phyloP scores from a whole-genome alignment of 2,329 filamentous ascomycete genomes.

The Tolypocladium amazonense region DNA sequence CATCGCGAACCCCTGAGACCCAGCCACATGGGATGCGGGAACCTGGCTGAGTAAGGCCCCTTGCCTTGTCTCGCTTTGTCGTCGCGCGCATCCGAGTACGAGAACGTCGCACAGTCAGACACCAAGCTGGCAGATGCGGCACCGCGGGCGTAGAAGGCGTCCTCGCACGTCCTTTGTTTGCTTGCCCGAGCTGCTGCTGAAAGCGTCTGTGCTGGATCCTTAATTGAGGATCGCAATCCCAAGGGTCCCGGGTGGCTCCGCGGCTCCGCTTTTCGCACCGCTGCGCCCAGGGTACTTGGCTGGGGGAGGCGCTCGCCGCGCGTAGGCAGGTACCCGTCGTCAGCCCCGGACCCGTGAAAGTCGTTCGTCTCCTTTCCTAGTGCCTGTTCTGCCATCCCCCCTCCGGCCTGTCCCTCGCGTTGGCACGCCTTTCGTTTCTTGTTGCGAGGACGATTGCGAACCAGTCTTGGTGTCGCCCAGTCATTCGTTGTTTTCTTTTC shows the following conservation, averaged over 20 bases:
- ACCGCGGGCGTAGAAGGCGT: too few relatives aligned
- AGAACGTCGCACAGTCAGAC: too few relatives aligned
- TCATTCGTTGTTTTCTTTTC: background rate
- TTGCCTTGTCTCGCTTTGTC: too few relatives aligned
- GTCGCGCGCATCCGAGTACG: too few relatives aligned
- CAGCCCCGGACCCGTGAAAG: background rate
- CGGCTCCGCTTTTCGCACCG: background rate
- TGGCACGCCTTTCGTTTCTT: background rate
- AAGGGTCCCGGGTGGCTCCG: background rate
- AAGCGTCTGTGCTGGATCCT: background rate
- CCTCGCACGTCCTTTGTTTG: too few relatives aligned
- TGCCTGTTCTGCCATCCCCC: background rate
- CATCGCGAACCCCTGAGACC: background rate
- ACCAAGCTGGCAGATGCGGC: too few relatives aligned
- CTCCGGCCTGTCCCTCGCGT: background rate
- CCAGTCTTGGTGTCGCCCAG: background rate
- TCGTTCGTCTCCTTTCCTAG: background rate
- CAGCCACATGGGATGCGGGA: background rate
- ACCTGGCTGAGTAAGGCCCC: too few relatives aligned
- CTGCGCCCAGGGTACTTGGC: background rate
- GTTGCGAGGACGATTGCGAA: background rate
- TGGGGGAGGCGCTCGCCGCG: background rate
- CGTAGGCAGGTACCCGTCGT: background rate
- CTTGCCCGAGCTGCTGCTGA: too few relatives aligned
- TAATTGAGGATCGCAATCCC: background rate